These are phyloP conservation scores for Talaromyces albobiverticillius DNA, from an alignment of 2,329 filamentous ascomycete genomes.

Conservation along the genomic window DNA sequence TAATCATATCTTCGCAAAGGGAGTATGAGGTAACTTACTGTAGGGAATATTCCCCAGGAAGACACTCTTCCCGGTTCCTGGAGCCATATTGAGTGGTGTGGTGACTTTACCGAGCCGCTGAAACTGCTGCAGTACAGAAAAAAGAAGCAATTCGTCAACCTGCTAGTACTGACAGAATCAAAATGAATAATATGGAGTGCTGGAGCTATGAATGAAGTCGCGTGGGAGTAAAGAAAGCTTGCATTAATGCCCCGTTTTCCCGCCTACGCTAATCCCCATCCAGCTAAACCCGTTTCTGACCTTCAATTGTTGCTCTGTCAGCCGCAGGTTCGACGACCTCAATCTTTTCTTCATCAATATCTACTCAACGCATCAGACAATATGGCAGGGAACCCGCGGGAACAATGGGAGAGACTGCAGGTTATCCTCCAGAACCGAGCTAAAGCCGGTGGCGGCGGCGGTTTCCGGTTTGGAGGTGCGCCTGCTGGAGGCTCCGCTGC, in stretches of 20 bases:
- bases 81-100: constrained; percentile 35
- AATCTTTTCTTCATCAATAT: constrained; percentile 20
- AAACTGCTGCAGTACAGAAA: neutral
- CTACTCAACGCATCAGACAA: constrained; percentile 26
- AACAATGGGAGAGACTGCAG: constrained; percentile 65
- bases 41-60: constrained; percentile 61
- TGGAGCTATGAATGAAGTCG: no score
- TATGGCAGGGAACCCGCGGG: constrained; percentile 57
- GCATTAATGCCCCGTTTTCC: constrained; percentile 7
- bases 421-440: constrained; percentile 56
- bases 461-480: constrained; percentile 49
- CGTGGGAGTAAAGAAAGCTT: neutral
- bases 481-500: constrained; percentile 53
- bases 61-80: constrained; percentile 45
- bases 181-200: no score
- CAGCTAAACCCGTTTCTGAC: constrained; percentile 17
- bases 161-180: no score
- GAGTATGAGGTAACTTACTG: constrained; percentile 75
- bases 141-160: no score
- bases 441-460: constrained; percentile 50
- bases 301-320: constrained; percentile 19
- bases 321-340: constrained; percentile 15
- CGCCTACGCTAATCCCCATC: constrained; percentile 7
- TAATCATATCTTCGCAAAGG: constrained; percentile 32
- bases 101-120: neutral